These are phyloP conservation scores for Ceratocystis lukuohia DNA, from an alignment of 2,329 filamentous ascomycete genomes.

Conservation along the genomic window DNA sequence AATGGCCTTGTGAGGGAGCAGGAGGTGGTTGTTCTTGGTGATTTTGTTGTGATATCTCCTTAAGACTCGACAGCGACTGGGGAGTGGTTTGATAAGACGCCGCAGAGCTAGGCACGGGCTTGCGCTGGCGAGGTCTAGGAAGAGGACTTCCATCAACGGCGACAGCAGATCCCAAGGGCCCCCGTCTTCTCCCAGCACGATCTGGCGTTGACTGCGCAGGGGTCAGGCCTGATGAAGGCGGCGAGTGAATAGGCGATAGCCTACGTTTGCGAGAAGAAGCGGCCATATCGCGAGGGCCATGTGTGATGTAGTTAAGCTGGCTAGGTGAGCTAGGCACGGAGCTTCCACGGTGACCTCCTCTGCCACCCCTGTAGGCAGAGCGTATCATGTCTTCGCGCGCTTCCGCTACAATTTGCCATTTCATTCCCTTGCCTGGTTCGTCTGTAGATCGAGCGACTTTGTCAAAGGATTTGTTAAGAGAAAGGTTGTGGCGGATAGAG, in stretches of 20 bases:
- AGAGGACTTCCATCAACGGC: slow-evolving; percentile 49
- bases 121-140: slow-evolving; percentile 35
- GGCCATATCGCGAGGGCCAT: slow-evolving; percentile 43
- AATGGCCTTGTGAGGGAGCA: neutral
- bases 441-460: slow-evolving; percentile 87
- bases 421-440: slow-evolving; percentile 97
- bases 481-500: slow-evolving; percentile 92
- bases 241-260: slow-evolving; percentile 42
- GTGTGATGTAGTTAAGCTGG: slow-evolving; percentile 47
- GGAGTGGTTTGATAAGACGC: slow-evolving; percentile 29
- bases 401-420: slow-evolving; percentile 86
- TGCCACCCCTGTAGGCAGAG: slow-evolving; percentile 49
- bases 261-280: slow-evolving; percentile 44
- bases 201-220: slow-evolving; percentile 46
- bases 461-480: slow-evolving; percentile 84
- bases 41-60: slow-evolving; percentile 22
- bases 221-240: slow-evolving; percentile 37
- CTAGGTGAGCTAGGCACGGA: slow-evolving; percentile 57
- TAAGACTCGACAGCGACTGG: slow-evolving; percentile 31
- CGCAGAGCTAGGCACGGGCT: slow-evolving; percentile 14
- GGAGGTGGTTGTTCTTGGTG: neutral
- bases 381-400: slow-evolving; percentile 77
- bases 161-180: slow-evolving; percentile 26
- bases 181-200: slow-evolving; percentile 26
- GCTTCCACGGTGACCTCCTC: slow-evolving; percentile 52